Base-by-base conservation (phyloP, 108 stramenopile species). In the Nitzschia sp. region DNA sequence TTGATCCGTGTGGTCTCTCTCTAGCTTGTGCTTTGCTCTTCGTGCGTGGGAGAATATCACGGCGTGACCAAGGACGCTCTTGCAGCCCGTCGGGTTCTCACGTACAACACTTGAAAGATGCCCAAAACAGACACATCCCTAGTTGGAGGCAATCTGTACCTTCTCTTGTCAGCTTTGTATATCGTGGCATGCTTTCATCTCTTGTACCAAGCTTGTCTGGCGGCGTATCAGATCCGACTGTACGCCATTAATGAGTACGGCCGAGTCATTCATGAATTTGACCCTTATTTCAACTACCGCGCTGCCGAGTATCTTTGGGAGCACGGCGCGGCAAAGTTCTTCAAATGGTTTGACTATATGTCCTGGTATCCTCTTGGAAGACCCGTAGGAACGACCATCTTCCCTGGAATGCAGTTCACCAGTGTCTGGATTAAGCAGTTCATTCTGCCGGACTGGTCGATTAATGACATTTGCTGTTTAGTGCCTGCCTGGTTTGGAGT, bases 351-450 rank as follows among this genome's bases (percentile, higher is more conserved):
- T 71, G 95, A 96, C 78, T 85, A 95, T 74, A 82, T 67, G 82
- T 63, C 70, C 22, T 99, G 99, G 99, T 99, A 98, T 84, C 99
- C 99, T 32, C 76, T 99, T 22, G 85, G 90, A 48, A 77, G 97
- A 13, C 96, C 96, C 23, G 97, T 99, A 19, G 99, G 99, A 30
- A 97, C 96, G 3, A 99, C 99, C 46, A 98, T 98, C 73, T 99
- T 98, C 80, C 99, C 99, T 26, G 99, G 99, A 2, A 91, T 99
- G 85, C 97, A 98, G 77, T 73, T 96, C 32, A 97, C 96, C 9
- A 87, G 96, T 64, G 96, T 96, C 19, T 80, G 75, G 64, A 90
- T 99, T 53, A 90, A 87, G 35, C 75, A 79, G 63, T 77, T 71
- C 27, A 68, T 89, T 60, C 45, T 89, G 21, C 82, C 82, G 5